A percentile compares a stretch with the other conserved stretches of the same genome.
Evolutionary conservation across 2,329 filamentous ascomycete genomes (phyloP).

Genomic region (Escovopsis sp.): DNA sequence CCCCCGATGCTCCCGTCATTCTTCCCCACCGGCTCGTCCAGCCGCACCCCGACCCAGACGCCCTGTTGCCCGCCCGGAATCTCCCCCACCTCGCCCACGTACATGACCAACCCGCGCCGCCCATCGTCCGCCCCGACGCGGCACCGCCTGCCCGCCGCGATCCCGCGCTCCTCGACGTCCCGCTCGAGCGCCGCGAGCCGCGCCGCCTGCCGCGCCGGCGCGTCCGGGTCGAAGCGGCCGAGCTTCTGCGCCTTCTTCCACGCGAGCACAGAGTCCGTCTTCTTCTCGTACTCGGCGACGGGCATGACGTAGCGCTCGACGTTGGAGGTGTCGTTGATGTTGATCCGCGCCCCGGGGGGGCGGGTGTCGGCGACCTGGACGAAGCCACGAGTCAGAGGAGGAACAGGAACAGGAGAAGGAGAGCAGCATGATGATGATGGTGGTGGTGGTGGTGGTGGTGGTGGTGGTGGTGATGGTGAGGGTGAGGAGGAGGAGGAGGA

Average conservation of each 20-base stretch:
- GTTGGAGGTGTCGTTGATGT: constrained; percentile 66
- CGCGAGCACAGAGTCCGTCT: constrained; percentile 75
- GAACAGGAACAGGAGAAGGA: too few species aligned
- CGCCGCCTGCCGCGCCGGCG: constrained; percentile 57
- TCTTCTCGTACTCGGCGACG: constrained; percentile 70
- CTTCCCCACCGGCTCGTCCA: constrained; percentile 71
- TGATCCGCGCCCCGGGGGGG: constrained; percentile 57
- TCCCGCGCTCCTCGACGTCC: constrained; percentile 57
- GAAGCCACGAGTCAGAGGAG: too few species aligned
- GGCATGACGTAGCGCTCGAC: constrained; percentile 88
- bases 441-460: too few species aligned
- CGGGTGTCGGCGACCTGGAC: constrained; percentile 64
- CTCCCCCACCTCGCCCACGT: constrained; percentile 60
- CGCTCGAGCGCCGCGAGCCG: constrained; percentile 53
- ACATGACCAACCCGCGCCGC: constrained; percentile 54
- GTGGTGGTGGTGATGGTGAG: too few species aligned
- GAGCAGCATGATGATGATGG: too few species aligned
- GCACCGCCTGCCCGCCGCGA: constrained; percentile 47
- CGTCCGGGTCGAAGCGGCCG: constrained; percentile 86
- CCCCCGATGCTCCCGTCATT: constrained; percentile 62
- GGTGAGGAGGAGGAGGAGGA: too few species aligned
- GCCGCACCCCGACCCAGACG: constrained; percentile 57
- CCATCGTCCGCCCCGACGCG: constrained; percentile 52
- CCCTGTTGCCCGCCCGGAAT: constrained; percentile 52
- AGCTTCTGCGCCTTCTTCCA: constrained; percentile 95